Evolutionary conservation across 2,329 filamentous ascomycete species (phyloP), one percentile per base, ranked within the genome.

Genomic region (Fusarium nygamai): DNA sequence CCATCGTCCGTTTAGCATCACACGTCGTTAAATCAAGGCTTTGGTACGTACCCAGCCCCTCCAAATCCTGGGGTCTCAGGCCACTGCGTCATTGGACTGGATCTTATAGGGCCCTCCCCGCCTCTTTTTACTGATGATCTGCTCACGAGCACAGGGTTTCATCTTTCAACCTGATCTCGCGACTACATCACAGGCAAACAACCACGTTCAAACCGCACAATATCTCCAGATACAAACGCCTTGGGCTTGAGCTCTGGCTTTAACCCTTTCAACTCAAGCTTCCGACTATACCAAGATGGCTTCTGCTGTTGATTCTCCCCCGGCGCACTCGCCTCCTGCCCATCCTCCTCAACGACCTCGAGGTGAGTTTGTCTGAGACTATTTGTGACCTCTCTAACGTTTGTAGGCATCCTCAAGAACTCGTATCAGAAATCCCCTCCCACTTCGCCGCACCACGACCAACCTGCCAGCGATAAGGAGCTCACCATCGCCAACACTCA

Each of bases 401-500:
- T 1, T 3, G 4, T 50, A 98, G 96, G 96, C 76, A 98, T 98
- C 78, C 90, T 98, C 78, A 98, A 98, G 85, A 98, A 98, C 86
- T 92, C 93, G 56, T 94, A 89, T 71, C 92, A 89, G 78, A 86
- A 88, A 67, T 89, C 90, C 36, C 88, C 91, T 14, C 80, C 79
- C 86, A 88, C 82, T 70, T 88, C 83, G 76, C 89, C 82, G 76
- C 88, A 59, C 44, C 80, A 81, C 59, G 82, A 82, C 63, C 80
- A 78, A 79, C 79, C 86, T 65, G 80, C 84, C 76, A 90, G 90
- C 8, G 92, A 95, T 75, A 96, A 97, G 85, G 96, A 98, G 81
- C 87, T 98, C 78, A 97, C 95, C 8, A 90, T 98, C 69, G 92
- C 95, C 82, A 99, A 99, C 85, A 99, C 96, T 2, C 90, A 98